These are phyloP conservation scores for Pyrenophora graminea DNA, from an alignment of 2,329 filamentous ascomycete species.

Conservation along the genomic window DNA sequence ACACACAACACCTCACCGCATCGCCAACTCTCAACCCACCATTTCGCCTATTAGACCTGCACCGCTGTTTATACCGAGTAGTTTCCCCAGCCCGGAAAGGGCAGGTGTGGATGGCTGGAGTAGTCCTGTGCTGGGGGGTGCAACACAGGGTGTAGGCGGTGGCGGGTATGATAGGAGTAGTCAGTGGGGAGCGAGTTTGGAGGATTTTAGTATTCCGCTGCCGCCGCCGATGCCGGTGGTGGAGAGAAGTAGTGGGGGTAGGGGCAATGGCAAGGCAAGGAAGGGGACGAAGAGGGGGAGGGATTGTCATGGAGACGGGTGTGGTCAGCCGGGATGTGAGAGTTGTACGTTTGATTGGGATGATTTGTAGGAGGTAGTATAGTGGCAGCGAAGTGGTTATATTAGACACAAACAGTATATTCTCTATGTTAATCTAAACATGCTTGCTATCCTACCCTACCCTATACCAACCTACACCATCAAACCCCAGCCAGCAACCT, in stretches of 20 bases:
- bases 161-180: slow-evolving; percentile 11
- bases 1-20: slow-evolving; percentile 29
- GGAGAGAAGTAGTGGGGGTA: not conserved
- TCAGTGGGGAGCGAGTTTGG: slow-evolving; percentile 27
- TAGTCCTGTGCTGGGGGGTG: slow-evolving; percentile 27
- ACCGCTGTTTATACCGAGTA: slow-evolving; percentile 40
- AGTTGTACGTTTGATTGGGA: no score
- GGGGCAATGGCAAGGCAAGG: no score
- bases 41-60: slow-evolving; percentile 34
- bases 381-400: no score
- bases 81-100: slow-evolving; percentile 38
- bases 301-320: no score
- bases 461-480: no score
- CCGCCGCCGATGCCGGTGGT: slow-evolving; percentile 24
- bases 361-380: no score
- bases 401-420: no score
- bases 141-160: slow-evolving; percentile 12
- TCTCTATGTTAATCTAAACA: no score
- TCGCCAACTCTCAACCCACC: slow-evolving; percentile 22
- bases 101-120: slow-evolving; percentile 27
- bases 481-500: no score
- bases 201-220: slow-evolving; percentile 42
- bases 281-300: no score
- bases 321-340: no score
- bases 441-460: no score